Percentiles rank a stretch among this genome's conserved stretches.
Evolutionary conservation across 805 yeast species (phyloP).

Genomic region (Debaryomyces hansenii): DNA sequence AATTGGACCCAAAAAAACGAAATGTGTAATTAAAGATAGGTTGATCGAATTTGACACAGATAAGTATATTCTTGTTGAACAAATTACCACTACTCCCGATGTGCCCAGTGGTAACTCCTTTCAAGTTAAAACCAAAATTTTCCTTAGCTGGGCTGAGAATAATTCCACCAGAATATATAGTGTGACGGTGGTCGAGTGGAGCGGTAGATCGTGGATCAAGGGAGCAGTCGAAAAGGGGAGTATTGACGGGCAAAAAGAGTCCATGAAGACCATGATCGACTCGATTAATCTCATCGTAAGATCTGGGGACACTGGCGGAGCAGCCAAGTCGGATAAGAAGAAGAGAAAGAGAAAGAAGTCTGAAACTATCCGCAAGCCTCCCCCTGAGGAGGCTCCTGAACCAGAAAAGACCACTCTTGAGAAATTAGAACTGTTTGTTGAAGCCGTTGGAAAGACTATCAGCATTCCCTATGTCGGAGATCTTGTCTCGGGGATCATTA

Average conservation of each 20-base stretch:
- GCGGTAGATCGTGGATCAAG: constrained; percentile 76
- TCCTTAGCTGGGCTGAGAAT: constrained; percentile 61
- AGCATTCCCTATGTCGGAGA: constrained; percentile 30
- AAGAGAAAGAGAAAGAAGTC: constrained; percentile 9
- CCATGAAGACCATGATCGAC: constrained; percentile 48
- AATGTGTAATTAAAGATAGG: constrained; percentile 61
- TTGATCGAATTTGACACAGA: constrained; percentile 53
- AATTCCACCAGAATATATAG: constrained; percentile 55
- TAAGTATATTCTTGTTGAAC: constrained; percentile 49
- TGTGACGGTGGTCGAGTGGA: constrained; percentile 64
- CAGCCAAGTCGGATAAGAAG: constrained; percentile 8
- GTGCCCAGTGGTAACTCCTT: constrained; percentile 80
- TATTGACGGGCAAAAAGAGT: constrained; percentile 67
- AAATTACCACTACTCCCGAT: constrained; percentile 70
- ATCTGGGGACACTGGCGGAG: constrained; percentile 8
- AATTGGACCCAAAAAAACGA: constrained; percentile 77
- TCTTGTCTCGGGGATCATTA: constrained; percentile 20
- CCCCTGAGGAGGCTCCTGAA: constrained; percentile 15
- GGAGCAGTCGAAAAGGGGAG: constrained; percentile 75
- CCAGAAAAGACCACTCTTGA: constrained; percentile 11
- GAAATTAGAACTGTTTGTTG: constrained; percentile 20
- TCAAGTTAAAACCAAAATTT: constrained; percentile 56
- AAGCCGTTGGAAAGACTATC: constrained; percentile 22
- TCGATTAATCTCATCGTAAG: constrained; percentile 44
- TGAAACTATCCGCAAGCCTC: not conserved